phyloP scores from a whole-genome alignment of 495 filamentous ascomycete species.

The Penicillium lividum region DNA sequence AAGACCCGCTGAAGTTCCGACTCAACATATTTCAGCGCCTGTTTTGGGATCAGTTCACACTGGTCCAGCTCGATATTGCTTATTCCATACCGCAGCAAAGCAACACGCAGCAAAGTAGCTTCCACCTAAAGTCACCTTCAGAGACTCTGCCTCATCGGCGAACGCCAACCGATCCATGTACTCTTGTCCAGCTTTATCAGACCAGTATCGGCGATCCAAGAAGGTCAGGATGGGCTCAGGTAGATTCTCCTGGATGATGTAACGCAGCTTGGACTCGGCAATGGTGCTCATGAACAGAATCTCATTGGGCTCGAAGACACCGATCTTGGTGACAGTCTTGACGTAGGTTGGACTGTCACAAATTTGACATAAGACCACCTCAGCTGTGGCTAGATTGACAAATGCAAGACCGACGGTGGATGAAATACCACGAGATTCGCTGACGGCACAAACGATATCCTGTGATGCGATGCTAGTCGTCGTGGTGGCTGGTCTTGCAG shows the following conservation, averaged over 20 bases:
- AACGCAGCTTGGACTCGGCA: constrained; percentile 74
- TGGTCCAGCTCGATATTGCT: constrained; percentile 4
- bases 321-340: constrained; percentile 78
- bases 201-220: constrained; percentile 85
- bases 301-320: constrained; percentile 73
- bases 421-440: constrained; percentile 81
- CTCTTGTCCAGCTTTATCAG: constrained; percentile 76
- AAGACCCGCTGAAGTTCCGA: constrained; percentile 65
- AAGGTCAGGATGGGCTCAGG: constrained; percentile 52
- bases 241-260: constrained; percentile 72
- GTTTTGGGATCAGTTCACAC: constrained; percentile 21
- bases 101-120: constrained; percentile 92
- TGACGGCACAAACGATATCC: constrained; percentile 85
- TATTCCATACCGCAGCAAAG: constrained; percentile 72
- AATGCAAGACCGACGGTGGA: constrained; percentile 89
- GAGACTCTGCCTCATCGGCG: constrained; percentile 70
- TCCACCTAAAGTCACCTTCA: constrained; percentile 73
- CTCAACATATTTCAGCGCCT: constrained; percentile 85
- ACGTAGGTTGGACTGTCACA: constrained; percentile 87
- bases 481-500: constrained; percentile 53
- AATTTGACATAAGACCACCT: constrained; percentile 85
- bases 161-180: constrained; percentile 80
- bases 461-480: constrained; percentile 73
- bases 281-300: constrained; percentile 71
- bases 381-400: constrained; percentile 79